Percentiles rank a stretch among this genome's conserved stretches.
Evolutionary conservation across 225 moss, liverwort and hornwort species (phyloP).

Genomic region (Anthoceros angustus): DNA sequence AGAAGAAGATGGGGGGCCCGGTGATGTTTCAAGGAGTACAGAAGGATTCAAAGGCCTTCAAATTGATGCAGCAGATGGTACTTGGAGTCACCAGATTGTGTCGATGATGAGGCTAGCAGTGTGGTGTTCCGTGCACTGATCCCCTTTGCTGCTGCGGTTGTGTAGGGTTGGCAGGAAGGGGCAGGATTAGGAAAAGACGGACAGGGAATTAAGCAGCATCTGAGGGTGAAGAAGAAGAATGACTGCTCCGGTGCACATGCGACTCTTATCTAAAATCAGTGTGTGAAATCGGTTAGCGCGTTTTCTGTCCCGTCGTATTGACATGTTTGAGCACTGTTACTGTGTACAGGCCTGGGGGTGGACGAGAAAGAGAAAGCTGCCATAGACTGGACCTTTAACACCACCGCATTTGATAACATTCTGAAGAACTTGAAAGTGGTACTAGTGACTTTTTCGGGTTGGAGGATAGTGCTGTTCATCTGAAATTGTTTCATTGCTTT

Average conservation of each 20-base stretch:
- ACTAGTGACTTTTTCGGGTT: slow-evolving; percentile 3
- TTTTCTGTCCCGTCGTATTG: background rate
- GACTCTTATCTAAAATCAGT: background rate
- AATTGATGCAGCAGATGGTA: slow-evolving; percentile 93
- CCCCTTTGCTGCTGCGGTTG: background rate
- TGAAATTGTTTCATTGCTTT: background rate
- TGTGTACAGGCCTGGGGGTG: slow-evolving; percentile 41
- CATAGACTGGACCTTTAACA: slow-evolving; percentile 75
- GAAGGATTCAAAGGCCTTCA: slow-evolving; percentile 64
- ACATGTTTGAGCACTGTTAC: background rate
- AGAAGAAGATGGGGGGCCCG: slow-evolving; percentile 16
- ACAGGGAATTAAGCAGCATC: slow-evolving; percentile 67
- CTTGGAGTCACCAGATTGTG: background rate
- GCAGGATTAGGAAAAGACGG: slow-evolving; percentile 66
- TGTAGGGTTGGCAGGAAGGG: slow-evolving; percentile 93
- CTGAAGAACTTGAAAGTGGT: slow-evolving; percentile 82
- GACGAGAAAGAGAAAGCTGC: slow-evolving; percentile 60
- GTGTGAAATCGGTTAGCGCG: too few relatives aligned
- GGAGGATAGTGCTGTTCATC: background rate
- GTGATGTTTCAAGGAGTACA: slow-evolving; percentile 63
- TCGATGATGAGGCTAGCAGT: background rate
- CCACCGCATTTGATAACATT: slow-evolving; percentile 67
- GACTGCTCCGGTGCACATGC: slow-evolving; percentile 38
- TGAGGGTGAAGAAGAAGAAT: slow-evolving; percentile 51
- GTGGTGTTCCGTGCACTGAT: background rate